A percentile compares a stretch with the other conserved stretches of the same genome.
Evolutionary conservation across 805 yeast species (phyloP).

Genomic region (Tetrapisispora namnaoensis): DNA sequence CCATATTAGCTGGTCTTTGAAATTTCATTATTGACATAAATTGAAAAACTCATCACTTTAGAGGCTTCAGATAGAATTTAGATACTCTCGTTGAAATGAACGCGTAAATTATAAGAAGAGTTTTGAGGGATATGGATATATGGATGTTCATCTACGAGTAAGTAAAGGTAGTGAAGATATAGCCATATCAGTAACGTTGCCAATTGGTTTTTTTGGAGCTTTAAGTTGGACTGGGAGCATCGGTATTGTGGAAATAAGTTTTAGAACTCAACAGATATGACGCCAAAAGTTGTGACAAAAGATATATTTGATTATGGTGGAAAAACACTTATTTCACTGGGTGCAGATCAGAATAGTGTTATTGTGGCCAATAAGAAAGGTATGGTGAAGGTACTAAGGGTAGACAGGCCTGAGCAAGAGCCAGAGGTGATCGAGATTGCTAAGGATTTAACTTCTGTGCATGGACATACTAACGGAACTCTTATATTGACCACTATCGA

Average conservation of each 20-base stretch:
- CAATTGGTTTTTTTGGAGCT: neutral
- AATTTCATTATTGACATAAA: neutral
- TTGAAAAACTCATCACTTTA: neutral
- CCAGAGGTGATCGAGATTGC: constrained; percentile 49
- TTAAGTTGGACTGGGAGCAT: neutral
- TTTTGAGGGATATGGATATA: no score
- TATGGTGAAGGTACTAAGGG: constrained; percentile 41
- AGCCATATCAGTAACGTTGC: neutral
- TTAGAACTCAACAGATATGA: neutral
- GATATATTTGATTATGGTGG: constrained; percentile 26
- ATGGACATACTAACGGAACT: constrained; percentile 8
- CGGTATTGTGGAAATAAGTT: neutral
- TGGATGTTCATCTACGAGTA: neutral
- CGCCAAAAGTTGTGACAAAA: constrained; percentile 12
- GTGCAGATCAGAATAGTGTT: constrained; percentile 27
- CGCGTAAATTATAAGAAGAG: neutral
- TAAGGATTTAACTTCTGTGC: constrained; percentile 35
- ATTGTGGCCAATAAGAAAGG: constrained; percentile 48
- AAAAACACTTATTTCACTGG: constrained; percentile 18
- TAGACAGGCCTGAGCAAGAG: constrained; percentile 43
- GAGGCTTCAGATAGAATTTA: neutral
- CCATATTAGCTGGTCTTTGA: neutral
- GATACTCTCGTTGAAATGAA: neutral
- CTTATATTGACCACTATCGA: constrained; percentile 18
- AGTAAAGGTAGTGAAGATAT: neutral